Base-by-base conservation (phyloP, 345 rosid genomes). In the Sisymbrium irio region DNA sequence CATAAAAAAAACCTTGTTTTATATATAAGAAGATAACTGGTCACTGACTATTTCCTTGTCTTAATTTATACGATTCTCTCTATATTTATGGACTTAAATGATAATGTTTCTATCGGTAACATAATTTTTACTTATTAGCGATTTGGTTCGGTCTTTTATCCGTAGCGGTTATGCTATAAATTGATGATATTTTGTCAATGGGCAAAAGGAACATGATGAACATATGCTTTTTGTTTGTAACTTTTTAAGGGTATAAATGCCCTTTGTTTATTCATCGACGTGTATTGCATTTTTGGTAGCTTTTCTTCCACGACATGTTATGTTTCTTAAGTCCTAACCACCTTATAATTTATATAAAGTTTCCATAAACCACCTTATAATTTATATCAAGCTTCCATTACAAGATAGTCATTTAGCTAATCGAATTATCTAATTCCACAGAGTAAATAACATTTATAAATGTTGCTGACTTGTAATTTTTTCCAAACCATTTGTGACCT, bases 271-370 rank as follows among this genome's bases (percentile, higher is more conserved):
- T 56, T 28, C 37, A 47, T 71, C 45, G 49, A 71, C 37, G 58
- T 47, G 60, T 47, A 71, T 25, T 60, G 49, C 61, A 61, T 13
- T 61, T 58, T 69, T 45, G 35, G 56, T 69, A 45, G 56, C 65
- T 69, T 69, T 45, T 57, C 36, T 9, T 56, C 65, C 33, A 57
- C 65, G 64, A 69, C 41, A 40, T 67, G 39, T 54, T 56, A 19
- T 46, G 1, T 55, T 1, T 55, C 65, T 22, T 22, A 45, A 13
- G 37, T 47, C 57, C 46, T 45, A 58, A 33, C 65, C 36, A 69
- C 74, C 65, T 19, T 17, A 55, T 66, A 27, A 40, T 54, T 68
- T 40, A 40, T 54, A 41, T 28, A 7, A 53, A 39, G n/a, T n/a
- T n/a, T n/a, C n/a, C n/a, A n/a, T n/a, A n/a, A 58, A 33, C 65